Base-by-base conservation (phyloP, 345 rosid genomes). In the Geranium rotundifolium region DNA sequence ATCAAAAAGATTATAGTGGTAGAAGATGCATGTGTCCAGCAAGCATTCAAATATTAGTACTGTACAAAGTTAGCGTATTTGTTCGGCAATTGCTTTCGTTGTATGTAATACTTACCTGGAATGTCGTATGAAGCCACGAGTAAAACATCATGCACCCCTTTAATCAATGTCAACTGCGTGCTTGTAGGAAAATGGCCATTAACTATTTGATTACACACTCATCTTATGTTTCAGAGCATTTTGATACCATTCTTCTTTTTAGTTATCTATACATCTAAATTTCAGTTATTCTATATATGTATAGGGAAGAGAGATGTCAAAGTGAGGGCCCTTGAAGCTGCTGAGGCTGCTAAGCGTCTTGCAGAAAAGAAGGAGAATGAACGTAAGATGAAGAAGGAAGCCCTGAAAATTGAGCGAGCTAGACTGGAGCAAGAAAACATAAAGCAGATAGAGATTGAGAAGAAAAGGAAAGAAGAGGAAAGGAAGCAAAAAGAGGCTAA, bases 301-400 rank as follows among this genome's bases (percentile, higher is more conserved):
- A 19, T 62, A 93, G 99, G 97, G 60, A 95, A 86, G 79, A 88
- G 91, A 71, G 89, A 88, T 63, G 77, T 90, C 58, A 88, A 83
- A 79, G 96, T 93, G 75, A 90, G 82, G 74, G 87, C 99, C 61
- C 76, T 93, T 63, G 96, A 81, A 78, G 89, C 85, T 73, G 96
- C 99, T 67, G 95, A 81, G 76, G 90, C 85, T 67, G 85, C 92
- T 37, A 88, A 78, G 72, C 84, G 88, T 64, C 83, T 82, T 71
- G 91, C 86, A 39, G 90, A 86, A 77, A 81, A 85, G 77, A 90
- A 80, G 75, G 97, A 95, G 69, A 81, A 82, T 72, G 95, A 95
- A 54, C 81, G 95, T 12, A 90, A 79, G 80, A 69, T 81, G 81
- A 82, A 84, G 78, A 95, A 84, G 78, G 96, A 88, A 65, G 95